phyloP scores from a whole-genome alignment of 495 filamentous ascomycete species.

The Durotheca rogersii region DNA sequence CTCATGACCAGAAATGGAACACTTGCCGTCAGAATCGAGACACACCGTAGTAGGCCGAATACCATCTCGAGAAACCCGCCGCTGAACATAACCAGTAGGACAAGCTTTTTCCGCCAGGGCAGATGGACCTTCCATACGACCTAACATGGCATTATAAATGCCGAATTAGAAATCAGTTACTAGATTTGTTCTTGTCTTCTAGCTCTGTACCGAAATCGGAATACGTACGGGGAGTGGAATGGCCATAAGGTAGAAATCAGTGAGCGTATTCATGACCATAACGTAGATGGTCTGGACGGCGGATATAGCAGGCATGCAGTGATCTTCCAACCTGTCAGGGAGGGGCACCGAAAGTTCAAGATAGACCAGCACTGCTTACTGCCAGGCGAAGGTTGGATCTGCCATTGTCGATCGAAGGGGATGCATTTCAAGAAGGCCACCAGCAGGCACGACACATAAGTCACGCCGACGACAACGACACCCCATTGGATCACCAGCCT shows the following conservation, averaged over 20 bases:
- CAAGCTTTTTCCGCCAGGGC: conserved; percentile 50
- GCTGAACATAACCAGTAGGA: conserved; percentile 58
- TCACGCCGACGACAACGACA: conserved; percentile 45
- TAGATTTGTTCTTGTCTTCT: too few species aligned
- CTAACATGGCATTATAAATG: too few species aligned
- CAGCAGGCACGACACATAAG: conserved; percentile 53
- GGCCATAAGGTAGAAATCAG: conserved; percentile 57
- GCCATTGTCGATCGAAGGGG: conserved; percentile 58
- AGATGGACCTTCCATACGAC: conserved; percentile 58
- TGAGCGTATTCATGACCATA: conserved; percentile 54
- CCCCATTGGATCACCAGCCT: conserved; percentile 48
- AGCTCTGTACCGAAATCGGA: too few species aligned
- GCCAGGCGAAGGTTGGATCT: conserved; percentile 58
- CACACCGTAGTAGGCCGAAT: conserved; percentile 60
- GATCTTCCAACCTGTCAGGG: conserved; percentile 15
- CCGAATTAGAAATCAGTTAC: background rate
- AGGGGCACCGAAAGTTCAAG: background rate
- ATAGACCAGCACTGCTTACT: conserved; percentile 42
- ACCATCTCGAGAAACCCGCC: conserved; percentile 61
- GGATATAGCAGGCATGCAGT: conserved; percentile 32
- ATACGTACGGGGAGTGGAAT: conserved; percentile 50
- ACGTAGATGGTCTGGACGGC: conserved; percentile 38
- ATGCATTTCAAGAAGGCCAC: conserved; percentile 42
- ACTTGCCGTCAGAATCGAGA: conserved; percentile 56
- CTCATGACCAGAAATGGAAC: conserved; percentile 1